These are phyloP conservation scores for Emergomyces orientalis DNA, from an alignment of 2,329 filamentous ascomycete genomes.

Conservation along the genomic window DNA sequence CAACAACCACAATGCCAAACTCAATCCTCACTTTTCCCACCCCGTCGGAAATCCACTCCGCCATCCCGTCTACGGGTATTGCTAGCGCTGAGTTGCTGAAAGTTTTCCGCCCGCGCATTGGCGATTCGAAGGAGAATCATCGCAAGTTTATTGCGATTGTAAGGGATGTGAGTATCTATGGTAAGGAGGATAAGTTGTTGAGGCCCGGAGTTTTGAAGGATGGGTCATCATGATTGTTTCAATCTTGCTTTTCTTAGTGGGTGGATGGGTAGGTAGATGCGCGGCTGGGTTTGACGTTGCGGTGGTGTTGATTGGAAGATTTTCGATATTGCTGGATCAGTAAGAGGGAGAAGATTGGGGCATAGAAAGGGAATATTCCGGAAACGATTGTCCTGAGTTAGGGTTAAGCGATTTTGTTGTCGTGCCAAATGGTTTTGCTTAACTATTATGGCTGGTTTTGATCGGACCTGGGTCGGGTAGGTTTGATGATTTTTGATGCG, in stretches of 20 bases:
- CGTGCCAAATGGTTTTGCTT: too few relatives aligned
- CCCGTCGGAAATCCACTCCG: constrained; percentile 38
- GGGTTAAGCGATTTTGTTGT: too few relatives aligned
- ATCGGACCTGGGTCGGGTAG: neutral
- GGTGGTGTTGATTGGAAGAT: too few relatives aligned
- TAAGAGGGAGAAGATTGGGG: too few relatives aligned
- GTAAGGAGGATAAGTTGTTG: constrained; percentile 35
- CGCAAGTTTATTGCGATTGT: constrained; percentile 37
- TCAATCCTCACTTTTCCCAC: constrained; percentile 30
- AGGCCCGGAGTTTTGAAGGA: constrained; percentile 29
- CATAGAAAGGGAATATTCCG: too few relatives aligned
- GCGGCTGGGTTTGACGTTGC: too few relatives aligned
- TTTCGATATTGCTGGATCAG: too few relatives aligned
- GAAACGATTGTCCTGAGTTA: too few relatives aligned
- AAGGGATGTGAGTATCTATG: constrained; percentile 36
- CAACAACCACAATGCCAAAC: neutral
- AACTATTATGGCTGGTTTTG: too few relatives aligned
- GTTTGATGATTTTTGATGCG: neutral
- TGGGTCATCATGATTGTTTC: neutral
- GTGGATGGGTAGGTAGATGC: too few relatives aligned
- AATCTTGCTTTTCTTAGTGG: neutral
- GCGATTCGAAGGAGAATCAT: constrained; percentile 35
- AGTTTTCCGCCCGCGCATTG: constrained; percentile 36
- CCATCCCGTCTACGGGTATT: constrained; percentile 39
- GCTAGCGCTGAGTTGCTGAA: constrained; percentile 36